Percentiles rank a stretch among this genome's conserved stretches.
These are phyloP conservation scores for Penicillium mononematosum DNA, from an alignment of 495 filamentous ascomycete species.

Conservation along the genomic window DNA sequence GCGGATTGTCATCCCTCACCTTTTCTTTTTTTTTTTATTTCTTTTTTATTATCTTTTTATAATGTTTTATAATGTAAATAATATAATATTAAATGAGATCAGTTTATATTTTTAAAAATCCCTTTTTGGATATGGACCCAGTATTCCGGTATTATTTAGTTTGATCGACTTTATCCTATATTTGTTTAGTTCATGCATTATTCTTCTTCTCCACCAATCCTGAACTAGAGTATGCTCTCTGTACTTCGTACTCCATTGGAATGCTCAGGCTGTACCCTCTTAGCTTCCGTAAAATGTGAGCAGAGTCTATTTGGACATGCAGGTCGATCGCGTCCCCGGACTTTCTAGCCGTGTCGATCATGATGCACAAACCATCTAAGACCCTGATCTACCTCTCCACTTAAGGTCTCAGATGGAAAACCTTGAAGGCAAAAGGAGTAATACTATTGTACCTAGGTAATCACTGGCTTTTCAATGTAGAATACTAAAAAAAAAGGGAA, in stretches of 20 bases:
- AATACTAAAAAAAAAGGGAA: too few relatives aligned
- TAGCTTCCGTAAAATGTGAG: constrained; percentile 15
- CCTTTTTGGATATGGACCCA: neutral
- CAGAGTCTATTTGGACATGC: constrained; percentile 19
- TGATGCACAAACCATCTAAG: constrained; percentile 6
- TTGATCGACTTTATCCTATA: neutral
- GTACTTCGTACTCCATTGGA: constrained; percentile 11
- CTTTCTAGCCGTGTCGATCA: constrained; percentile 12
- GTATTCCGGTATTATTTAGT: constrained; percentile 3
- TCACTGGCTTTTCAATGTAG: neutral
- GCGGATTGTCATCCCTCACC: constrained; percentile 35
- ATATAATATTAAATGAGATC: neutral
- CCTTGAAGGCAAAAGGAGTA: neutral
- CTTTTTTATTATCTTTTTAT: constrained; percentile 19
- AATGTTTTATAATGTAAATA: constrained; percentile 1
- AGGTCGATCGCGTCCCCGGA: constrained; percentile 15
- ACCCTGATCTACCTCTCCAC: constrained; percentile 11
- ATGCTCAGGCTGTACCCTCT: constrained; percentile 13
- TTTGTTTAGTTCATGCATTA: constrained; percentile 7
- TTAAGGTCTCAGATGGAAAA: constrained; percentile 2
- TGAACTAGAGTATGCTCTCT: neutral
- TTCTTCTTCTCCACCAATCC: constrained; percentile 10
- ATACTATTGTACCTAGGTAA: neutral
- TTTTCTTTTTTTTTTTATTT: constrained; percentile 16
- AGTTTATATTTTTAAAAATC: constrained; percentile 2